Conservation (phyloP, 2,329 filamentous ascomycete genomes). For the Fusarium coicis region DNA sequence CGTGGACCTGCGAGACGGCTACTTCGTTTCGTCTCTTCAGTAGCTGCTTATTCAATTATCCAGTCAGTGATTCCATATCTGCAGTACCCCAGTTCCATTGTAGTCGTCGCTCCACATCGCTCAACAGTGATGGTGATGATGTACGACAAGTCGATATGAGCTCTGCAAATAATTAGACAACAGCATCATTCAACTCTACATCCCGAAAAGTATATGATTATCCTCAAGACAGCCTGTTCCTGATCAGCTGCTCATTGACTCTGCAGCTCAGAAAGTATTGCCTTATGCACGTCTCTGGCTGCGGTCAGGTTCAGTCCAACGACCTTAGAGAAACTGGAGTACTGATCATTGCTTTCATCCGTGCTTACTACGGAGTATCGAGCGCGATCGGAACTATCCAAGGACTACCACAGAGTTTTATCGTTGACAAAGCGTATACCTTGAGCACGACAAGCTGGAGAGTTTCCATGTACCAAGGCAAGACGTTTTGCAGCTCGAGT, state of each 20-base stretch:
- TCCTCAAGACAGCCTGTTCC: fast-evolving
- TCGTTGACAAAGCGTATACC: background rate
- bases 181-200: background rate
- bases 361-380: background rate
- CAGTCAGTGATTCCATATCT: background rate
- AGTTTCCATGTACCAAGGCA: background rate
- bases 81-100: too few species aligned
- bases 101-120: too few species aligned
- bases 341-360: background rate
- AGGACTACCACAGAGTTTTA: fast-evolving
- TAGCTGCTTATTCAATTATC: background rate
- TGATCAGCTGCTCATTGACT: fast-evolving
- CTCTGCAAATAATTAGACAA: too few species aligned
- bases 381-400: background rate
- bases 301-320: background rate
- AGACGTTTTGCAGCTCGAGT: background rate
- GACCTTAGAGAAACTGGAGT: background rate
- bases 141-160: background rate
- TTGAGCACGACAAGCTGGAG: background rate
- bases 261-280: background rate
- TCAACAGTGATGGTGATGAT: background rate
- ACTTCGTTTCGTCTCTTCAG: background rate
- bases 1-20: background rate
- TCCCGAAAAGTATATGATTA: fast-evolving
- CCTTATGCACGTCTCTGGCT: background rate